Evolutionary conservation across 768 basidiomycete genomes (phyloP).

Genomic region (Hypholoma fasciculare): DNA sequence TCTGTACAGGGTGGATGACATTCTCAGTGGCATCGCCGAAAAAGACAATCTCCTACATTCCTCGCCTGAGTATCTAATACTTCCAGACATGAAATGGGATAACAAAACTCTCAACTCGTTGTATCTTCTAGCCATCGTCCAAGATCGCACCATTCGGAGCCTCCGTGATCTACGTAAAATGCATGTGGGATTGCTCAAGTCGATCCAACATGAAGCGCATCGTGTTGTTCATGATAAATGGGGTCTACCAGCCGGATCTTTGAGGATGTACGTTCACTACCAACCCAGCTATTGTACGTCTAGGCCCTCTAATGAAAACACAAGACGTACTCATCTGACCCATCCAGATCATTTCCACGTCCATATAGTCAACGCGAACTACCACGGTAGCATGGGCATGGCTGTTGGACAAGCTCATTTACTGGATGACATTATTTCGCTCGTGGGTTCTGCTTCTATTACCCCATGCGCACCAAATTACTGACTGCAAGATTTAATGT

Average conservation of each 20-base stretch:
- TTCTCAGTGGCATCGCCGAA: slow-evolving; percentile 77
- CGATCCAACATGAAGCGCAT: slow-evolving; percentile 59
- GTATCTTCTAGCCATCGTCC: slow-evolving; percentile 82
- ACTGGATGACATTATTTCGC: slow-evolving; percentile 86
- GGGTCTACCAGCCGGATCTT: slow-evolving; percentile 57
- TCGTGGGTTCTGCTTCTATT: slow-evolving; percentile 43
- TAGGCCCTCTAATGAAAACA: not conserved
- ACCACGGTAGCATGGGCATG: slow-evolving; percentile 65
- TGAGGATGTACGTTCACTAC: slow-evolving; percentile 90
- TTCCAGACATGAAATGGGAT: slow-evolving; percentile 99
- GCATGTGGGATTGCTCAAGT: slow-evolving; percentile 68
- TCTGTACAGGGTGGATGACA: slow-evolving; percentile 74
- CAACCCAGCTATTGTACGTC: slow-evolving; percentile 92
- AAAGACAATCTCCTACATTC: slow-evolving; percentile 70
- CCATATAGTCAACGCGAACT: slow-evolving; percentile 82
- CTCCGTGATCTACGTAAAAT: slow-evolving; percentile 70
- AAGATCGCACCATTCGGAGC: slow-evolving; percentile 60
- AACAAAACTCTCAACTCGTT: slow-evolving; percentile 68
- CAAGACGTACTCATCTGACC: not conserved
- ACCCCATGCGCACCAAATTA: not conserved
- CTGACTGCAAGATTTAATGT: not conserved
- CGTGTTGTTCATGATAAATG: slow-evolving; percentile 60
- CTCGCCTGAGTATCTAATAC: slow-evolving; percentile 66
- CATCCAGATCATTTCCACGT: slow-evolving; percentile 88
- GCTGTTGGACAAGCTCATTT: slow-evolving; percentile 90